Percentiles rank a stretch among this genome's conserved stretches.
phyloP scores from a whole-genome alignment of 768 basidiomycete genomes.

The Lepiota brunneoincarnata region DNA sequence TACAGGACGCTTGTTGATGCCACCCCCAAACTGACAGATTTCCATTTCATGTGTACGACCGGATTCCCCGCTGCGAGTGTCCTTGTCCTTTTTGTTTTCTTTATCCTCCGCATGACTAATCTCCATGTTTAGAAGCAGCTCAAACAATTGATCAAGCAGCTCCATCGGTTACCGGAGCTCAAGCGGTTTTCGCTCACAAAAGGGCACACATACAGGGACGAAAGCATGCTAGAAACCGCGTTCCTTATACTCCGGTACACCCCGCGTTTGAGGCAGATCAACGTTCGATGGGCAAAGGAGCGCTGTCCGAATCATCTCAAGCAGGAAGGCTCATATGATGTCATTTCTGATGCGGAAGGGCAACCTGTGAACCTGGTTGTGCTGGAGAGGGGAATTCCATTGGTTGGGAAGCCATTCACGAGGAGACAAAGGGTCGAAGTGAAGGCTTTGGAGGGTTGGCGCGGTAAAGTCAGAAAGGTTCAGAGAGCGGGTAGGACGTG shows the following conservation, averaged over 20 bases:
- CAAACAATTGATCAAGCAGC: conserved; percentile 35
- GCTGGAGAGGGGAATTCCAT: conserved; percentile 39
- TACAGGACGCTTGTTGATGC: conserved; percentile 33
- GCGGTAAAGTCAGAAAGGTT: conserved; percentile 3
- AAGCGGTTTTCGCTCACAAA: conserved; percentile 47
- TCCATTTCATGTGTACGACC: conserved; percentile 53
- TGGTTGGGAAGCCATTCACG: conserved; percentile 38
- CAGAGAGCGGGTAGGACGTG: background rate
- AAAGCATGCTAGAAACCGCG: conserved; percentile 42
- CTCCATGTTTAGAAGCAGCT: conserved; percentile 35
- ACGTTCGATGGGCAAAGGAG: conserved; percentile 47
- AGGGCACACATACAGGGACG: conserved; percentile 44
- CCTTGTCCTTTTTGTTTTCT: conserved; percentile 3
- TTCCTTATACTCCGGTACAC: conserved; percentile 32
- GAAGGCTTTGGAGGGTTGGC: background rate
- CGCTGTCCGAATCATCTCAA: conserved; percentile 46
- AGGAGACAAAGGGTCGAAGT: conserved; percentile 23
- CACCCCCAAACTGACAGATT: conserved; percentile 39
- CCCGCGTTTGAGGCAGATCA: conserved; percentile 37
- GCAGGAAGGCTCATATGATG: conserved; percentile 43
- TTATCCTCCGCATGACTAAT: background rate
- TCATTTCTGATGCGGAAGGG: conserved; percentile 23
- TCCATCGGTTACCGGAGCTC: conserved; percentile 36
- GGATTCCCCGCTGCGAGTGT: conserved; percentile 36
- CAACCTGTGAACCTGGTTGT: conserved; percentile 24